Evolutionary conservation across 345 rosid species (phyloP).

Genomic region (Anastatica hierochuntica): DNA sequence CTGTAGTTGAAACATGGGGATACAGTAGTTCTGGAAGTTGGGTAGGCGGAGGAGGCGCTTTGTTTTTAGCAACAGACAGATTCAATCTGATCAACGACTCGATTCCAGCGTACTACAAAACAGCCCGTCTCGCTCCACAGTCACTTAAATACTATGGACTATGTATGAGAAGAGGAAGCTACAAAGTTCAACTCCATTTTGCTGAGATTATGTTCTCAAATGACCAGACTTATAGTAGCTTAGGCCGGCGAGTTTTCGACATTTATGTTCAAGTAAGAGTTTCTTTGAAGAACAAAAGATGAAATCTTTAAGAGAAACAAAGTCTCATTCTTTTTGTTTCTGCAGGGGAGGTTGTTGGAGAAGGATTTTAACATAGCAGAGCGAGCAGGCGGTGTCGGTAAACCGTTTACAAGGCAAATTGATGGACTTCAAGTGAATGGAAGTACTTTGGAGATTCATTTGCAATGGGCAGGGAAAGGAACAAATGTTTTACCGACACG

Average conservation of each 20-base stretch:
- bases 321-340: neutral
- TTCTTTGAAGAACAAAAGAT: neutral
- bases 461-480: constrained; percentile 80
- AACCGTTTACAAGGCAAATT: constrained; percentile 16
- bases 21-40: constrained; percentile 67
- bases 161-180: constrained; percentile 50
- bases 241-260: constrained; percentile 65
- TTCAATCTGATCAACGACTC: constrained; percentile 27
- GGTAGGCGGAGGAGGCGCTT: neutral
- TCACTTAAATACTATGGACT: constrained; percentile 80
- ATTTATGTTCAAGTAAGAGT: constrained; percentile 75
- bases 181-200: constrained; percentile 65
- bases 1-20: constrained; percentile 40
- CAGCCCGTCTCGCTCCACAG: constrained; percentile 62
- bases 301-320: neutral
- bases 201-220: constrained; percentile 73
- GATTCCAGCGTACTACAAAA: constrained; percentile 31
- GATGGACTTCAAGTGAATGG: constrained; percentile 38
- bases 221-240: constrained; percentile 43
- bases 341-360: constrained; percentile 48
- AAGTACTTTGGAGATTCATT: constrained; percentile 64
- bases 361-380: constrained; percentile 57
- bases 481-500: constrained; percentile 53
- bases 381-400: constrained; percentile 68
- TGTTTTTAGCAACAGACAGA: constrained; percentile 20